These are phyloP conservation scores for Linnemannia elongata DNA, from an alignment of 192 early-diverging fungal species.

Conservation along the genomic window DNA sequence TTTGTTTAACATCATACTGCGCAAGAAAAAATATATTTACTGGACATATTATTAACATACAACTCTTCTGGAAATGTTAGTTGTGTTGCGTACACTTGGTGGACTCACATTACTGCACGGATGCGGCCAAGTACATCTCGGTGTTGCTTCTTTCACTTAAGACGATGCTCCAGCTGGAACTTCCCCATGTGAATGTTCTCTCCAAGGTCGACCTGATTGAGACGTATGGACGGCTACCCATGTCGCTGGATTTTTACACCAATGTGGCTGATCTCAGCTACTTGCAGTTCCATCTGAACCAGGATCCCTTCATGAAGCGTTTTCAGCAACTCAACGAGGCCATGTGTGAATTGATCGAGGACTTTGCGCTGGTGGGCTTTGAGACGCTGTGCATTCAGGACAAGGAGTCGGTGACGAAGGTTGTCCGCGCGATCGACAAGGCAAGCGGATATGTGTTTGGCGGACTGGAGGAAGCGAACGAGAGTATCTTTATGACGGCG, in stretches of 20 bases:
- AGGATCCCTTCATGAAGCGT: slow-evolving; percentile 73
- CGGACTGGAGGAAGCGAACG: slow-evolving; percentile 80
- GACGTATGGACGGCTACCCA: slow-evolving; percentile 82
- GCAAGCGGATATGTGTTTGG: slow-evolving; percentile 95
- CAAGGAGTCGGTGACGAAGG: slow-evolving; percentile 82
- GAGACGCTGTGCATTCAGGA: slow-evolving; percentile 90
- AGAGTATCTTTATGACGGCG: slow-evolving; percentile 78
- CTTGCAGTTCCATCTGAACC: slow-evolving; percentile 81
- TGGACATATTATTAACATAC: background rate
- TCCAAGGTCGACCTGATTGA: slow-evolving; percentile 94
- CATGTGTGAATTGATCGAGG: slow-evolving; percentile 92
- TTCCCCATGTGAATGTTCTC: slow-evolving; percentile 97
- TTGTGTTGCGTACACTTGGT: slow-evolving; percentile 89
- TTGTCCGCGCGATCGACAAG: slow-evolving; percentile 88
- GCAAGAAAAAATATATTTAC: slow-evolving; percentile 14
- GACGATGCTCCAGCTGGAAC: slow-evolving; percentile 93
- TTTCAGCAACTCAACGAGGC: slow-evolving; percentile 85
- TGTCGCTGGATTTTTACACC: slow-evolving; percentile 95
- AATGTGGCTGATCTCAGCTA: slow-evolving; percentile 93
- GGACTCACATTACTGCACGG: slow-evolving; percentile 93
- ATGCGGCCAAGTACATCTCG: slow-evolving; percentile 95
- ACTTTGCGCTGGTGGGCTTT: slow-evolving; percentile 93
- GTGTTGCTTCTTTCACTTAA: slow-evolving; percentile 89
- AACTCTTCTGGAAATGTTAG: slow-evolving; percentile 39
- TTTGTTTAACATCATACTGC: background rate